Evolutionary conservation across 192 early-diverging fungal genomes (phyloP).

Genomic region (Coemansia sp.): DNA sequence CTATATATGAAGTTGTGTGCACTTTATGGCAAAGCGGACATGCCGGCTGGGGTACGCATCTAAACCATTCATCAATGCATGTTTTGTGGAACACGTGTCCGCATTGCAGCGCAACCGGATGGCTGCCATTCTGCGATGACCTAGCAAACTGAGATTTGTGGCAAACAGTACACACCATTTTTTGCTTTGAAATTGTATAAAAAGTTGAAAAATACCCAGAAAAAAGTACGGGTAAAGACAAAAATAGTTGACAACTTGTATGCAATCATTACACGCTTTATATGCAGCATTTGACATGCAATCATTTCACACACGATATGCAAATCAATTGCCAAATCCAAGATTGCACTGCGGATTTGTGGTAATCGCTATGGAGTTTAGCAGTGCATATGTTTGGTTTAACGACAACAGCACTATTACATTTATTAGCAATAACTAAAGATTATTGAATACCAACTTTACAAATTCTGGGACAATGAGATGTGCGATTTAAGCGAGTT

Average conservation of each 20-base stretch:
- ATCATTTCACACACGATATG: too few species aligned
- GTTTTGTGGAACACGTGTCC: conserved; percentile 25
- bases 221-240: too few species aligned
- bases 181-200: neutral
- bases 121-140: neutral
- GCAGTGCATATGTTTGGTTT: too few species aligned
- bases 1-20: neutral
- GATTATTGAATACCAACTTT: too few species aligned
- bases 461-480: neutral
- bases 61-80: conserved; percentile 19
- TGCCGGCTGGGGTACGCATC: neutral
- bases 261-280: neutral
- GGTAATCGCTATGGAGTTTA: too few species aligned
- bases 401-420: too few species aligned
- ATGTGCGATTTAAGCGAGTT: conserved; percentile 2
- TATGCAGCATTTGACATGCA: too few species aligned
- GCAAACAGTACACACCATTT: conserved; percentile 23
- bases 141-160: conserved; percentile 21
- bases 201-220: neutral
- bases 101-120: conserved; percentile 16
- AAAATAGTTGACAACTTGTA: neutral
- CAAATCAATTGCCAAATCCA: too few species aligned
- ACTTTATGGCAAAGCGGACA: conserved; percentile 18
- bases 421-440: too few species aligned
- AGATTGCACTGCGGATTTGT: too few species aligned